Conservation (phyloP, 2,329 filamentous ascomycete genomes). For the Furcasterigmium furcatum region DNA sequence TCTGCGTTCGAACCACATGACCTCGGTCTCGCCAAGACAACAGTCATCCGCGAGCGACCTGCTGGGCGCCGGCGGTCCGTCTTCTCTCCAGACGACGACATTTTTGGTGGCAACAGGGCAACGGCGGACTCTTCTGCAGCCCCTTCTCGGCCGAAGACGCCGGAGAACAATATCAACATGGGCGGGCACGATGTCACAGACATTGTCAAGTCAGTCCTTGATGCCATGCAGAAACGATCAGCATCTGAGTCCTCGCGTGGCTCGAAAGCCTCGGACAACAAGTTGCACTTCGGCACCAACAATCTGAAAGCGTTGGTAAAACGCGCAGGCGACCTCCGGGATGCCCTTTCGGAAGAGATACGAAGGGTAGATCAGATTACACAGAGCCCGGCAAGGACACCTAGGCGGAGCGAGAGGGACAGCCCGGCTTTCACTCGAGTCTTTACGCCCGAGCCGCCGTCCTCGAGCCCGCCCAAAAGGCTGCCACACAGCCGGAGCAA, state of each 20-base stretch:
- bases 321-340: conserved; percentile 56
- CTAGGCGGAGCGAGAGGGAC: conserved; percentile 46
- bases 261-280: conserved; percentile 37
- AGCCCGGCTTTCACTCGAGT: conserved; percentile 67
- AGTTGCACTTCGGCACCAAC: conserved; percentile 66
- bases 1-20: conserved; percentile 38
- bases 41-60: conserved; percentile 52
- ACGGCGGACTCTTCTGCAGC: conserved; percentile 30
- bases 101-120: conserved; percentile 54
- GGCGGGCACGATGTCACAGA: conserved; percentile 36
- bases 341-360: conserved; percentile 56
- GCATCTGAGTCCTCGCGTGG: conserved; percentile 33
- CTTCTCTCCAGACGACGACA: conserved; percentile 64
- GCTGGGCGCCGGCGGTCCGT: conserved; percentile 56
- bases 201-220: conserved; percentile 59
- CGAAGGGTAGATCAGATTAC: conserved; percentile 57
- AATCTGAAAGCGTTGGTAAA: conserved; percentile 65
- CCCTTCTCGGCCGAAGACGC: conserved; percentile 37
- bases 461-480: conserved; percentile 50
- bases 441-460: conserved; percentile 50
- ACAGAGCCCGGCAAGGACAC: conserved; percentile 51
- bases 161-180: conserved; percentile 28
- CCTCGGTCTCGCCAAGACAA: conserved; percentile 42
- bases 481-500: conserved; percentile 50
- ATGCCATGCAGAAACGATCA: conserved; percentile 57